Base-by-base conservation (phyloP, 768 basidiomycete genomes). In the Panaeolus cyanescens region DNA sequence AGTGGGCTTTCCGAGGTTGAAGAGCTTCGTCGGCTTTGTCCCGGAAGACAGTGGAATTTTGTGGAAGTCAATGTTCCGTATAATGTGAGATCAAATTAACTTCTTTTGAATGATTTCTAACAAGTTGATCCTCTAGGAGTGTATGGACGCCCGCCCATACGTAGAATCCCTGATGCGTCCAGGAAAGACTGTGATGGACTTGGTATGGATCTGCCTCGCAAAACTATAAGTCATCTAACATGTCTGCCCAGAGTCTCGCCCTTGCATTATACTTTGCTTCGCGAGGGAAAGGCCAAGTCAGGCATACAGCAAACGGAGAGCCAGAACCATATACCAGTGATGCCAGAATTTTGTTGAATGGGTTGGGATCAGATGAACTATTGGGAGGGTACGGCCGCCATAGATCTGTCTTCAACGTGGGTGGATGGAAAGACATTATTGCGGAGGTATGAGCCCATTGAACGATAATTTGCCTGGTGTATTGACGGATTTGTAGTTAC, bases 211-310 rank as follows among this genome's bases (percentile, higher is more conserved):
- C 30, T 9, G 42, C 13, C 7, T 33, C 50, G 17, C 30, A 19
- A 55, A 40, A 31, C 19, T 19, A 30, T 62, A 50, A 55, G 17
- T 31, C 30, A 31, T 40, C 9, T 62, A 62, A 40, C 63, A 56
- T 10, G 7, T 5, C 36, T 10, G 2, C 22, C 5, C 66, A 97
- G 96, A 96, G 95, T 68, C 85, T 99, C 8, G 92, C 93, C 0
- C 81, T 93, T 54, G 96, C 97, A 1, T 77, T 99, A 13, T 98
- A 91, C 72, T 99, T 99, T 69, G 96, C 97, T 5, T 91, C 96
- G 4, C 81, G 89, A 42, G 95, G 93, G 0, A 68, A 75, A 32
- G 96, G 97, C 1, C 76, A 81, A 54, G 68, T 92, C 0, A 80
- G 82, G 32, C 66, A 65, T 10, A 55, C 68, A 12, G 63, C 70